phyloP scores from a whole-genome alignment of 129 eudicot genomes.

The Helianthus tuberosus region DNA sequence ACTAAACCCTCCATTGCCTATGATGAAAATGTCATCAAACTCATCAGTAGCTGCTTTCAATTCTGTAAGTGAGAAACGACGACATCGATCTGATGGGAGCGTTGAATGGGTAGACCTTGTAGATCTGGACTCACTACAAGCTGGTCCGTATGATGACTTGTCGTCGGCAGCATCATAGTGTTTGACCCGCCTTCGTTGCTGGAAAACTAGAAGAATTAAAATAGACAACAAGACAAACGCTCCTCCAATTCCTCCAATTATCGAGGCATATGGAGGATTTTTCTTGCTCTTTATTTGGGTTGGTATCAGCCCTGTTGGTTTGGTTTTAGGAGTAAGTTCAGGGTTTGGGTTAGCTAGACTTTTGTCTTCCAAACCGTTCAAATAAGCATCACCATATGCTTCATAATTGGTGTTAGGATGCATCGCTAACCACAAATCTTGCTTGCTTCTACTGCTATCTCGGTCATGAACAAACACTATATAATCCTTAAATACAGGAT shows the following conservation, averaged over 20 bases:
- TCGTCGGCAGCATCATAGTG: background rate
- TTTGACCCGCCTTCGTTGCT: background rate
- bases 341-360: slow-evolving; percentile 38
- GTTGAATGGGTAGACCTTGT: background rate
- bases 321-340: background rate
- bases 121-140: too few species aligned
- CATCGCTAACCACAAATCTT: slow-evolving; percentile 24
- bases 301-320: background rate
- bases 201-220: background rate
- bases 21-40: background rate
- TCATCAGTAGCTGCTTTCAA: background rate
- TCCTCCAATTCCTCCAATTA: background rate
- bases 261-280: background rate
- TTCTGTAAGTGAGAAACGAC: background rate
- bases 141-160: too few species aligned
- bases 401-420: background rate
- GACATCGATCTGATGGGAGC: background rate
- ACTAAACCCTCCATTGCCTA: background rate
- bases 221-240: background rate
- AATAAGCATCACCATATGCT: slow-evolving; percentile 13
- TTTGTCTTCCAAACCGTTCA: slow-evolving; percentile 47
- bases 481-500: slow-evolving; percentile 39
- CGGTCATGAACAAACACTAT: background rate
- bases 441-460: slow-evolving; percentile 15
- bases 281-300: background rate